Percentiles rank a stretch among this genome's conserved stretches.
Evolutionary conservation across 805 yeast species (phyloP).

Genomic region (Cyberlindnera maritima): DNA sequence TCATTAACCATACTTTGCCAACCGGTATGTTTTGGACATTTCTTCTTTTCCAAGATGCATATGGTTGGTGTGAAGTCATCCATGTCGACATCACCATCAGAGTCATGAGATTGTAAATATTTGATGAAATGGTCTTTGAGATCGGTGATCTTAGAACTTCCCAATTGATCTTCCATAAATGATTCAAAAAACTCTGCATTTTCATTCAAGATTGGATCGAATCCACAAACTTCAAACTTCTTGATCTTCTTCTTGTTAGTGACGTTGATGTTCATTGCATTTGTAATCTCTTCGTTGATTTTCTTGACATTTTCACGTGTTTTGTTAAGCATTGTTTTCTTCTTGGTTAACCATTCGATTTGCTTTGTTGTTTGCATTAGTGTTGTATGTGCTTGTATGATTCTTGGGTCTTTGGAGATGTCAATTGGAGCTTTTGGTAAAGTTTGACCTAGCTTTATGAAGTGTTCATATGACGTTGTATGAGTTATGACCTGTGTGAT

Average conservation of each 20-base stretch:
- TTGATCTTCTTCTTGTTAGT: conserved; percentile 25
- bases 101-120: background rate
- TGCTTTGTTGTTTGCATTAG: background rate
- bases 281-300: conserved; percentile 25
- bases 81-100: background rate
- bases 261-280: background rate
- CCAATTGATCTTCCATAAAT: conserved; percentile 21
- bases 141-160: conserved; percentile 14
- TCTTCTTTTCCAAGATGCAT: conserved; percentile 53
- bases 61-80: conserved; percentile 15
- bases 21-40: conserved; percentile 53
- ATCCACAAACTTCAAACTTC: conserved; percentile 54
- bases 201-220: conserved; percentile 33
- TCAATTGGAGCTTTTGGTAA: conserved; percentile 43
- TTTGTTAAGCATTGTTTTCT: conserved; percentile 20
- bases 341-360: conserved; percentile 8
- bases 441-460: conserved; percentile 32
- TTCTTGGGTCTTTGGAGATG: conserved; percentile 15
- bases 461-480: conserved; percentile 13
- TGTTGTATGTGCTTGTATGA: conserved; percentile 3
- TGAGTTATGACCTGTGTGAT: conserved; percentile 15
- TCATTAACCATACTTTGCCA: conserved; percentile 40
- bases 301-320: conserved; percentile 26
- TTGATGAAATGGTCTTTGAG: conserved; percentile 2
- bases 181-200: conserved; percentile 6